Evolutionary conservation across 83 land plant species (phyloP).

Genomic region (Isoetes engelmannii): DNA sequence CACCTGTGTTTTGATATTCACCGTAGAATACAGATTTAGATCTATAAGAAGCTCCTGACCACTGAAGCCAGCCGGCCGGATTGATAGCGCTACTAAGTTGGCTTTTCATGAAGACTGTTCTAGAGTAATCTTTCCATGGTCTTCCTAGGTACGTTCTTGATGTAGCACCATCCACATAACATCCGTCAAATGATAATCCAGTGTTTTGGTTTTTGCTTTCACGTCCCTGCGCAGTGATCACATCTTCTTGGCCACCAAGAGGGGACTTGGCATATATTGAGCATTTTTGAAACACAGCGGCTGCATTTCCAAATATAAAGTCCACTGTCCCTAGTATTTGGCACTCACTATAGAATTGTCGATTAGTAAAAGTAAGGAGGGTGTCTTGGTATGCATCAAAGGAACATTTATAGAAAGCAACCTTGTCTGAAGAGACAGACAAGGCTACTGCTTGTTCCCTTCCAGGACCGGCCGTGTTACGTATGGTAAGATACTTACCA

Average conservation of each 20-base stretch:
- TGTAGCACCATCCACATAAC: too few relatives aligned
- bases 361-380: not conserved
- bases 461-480: conserved; percentile 17
- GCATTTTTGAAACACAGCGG: not conserved
- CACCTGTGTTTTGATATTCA: too few relatives aligned
- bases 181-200: too few relatives aligned
- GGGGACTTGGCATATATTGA: too few relatives aligned
- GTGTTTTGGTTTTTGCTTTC: too few relatives aligned
- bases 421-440: not conserved
- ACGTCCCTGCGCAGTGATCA: too few relatives aligned
- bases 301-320: conserved; percentile 14
- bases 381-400: conserved; percentile 22
- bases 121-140: conserved; percentile 30
- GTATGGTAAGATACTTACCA: conserved; percentile 2
- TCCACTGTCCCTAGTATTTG: conserved; percentile 15
- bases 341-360: conserved; percentile 5
- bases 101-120: conserved; percentile 29
- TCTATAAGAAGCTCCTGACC: conserved; percentile 13
- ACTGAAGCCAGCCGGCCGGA: conserved; percentile 25
- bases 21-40: too few relatives aligned
- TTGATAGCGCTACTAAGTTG: conserved; percentile 16
- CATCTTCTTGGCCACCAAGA: too few relatives aligned
- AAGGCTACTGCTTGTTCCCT: conserved; percentile 21
- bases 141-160: not conserved
- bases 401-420: conserved; percentile 16